A percentile compares a stretch with the other conserved stretches of the same genome.
Conservation (phyloP, 1,284 basidiomycete genomes). For the Ustilago bromivora region DNA sequence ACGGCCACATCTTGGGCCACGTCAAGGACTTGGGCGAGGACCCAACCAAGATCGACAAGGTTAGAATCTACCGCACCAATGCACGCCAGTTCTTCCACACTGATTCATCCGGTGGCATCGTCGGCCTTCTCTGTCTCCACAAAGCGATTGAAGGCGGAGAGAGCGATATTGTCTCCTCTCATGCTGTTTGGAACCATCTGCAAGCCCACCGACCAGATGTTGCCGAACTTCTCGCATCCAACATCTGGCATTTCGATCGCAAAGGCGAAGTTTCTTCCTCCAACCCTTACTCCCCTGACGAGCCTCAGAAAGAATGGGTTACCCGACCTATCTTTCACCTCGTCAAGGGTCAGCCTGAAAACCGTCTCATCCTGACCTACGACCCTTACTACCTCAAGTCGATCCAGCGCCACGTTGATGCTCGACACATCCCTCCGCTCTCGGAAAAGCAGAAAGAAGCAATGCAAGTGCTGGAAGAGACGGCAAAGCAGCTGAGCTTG, state of each 20-base stretch:
- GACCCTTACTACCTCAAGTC: slow-evolving; percentile 67
- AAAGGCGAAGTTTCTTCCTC: slow-evolving; percentile 57
- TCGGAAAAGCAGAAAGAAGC: slow-evolving; percentile 69
- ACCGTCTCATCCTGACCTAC: slow-evolving; percentile 55
- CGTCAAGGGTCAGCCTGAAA: slow-evolving; percentile 36
- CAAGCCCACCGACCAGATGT: slow-evolving; percentile 71
- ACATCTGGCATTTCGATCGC: slow-evolving; percentile 65
- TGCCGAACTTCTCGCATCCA: slow-evolving; percentile 67
- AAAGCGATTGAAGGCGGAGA: slow-evolving; percentile 72
- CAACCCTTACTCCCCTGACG: not conserved
- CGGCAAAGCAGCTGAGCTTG: slow-evolving; percentile 69
- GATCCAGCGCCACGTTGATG: slow-evolving; percentile 65
- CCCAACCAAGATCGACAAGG: slow-evolving; percentile 71
- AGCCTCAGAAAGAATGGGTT: slow-evolving; percentile 45
- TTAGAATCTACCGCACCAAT: slow-evolving; percentile 71
- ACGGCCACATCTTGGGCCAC: slow-evolving; percentile 71
- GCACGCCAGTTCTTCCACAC: slow-evolving; percentile 71
- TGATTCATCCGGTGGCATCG: slow-evolving; percentile 66
- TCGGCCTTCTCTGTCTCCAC: slow-evolving; percentile 72
- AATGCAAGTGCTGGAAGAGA: slow-evolving; percentile 71
- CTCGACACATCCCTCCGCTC: slow-evolving; percentile 70
- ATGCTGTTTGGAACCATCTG: slow-evolving; percentile 71
- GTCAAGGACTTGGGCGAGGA: slow-evolving; percentile 72
- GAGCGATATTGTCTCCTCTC: slow-evolving; percentile 71
- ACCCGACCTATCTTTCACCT: slow-evolving; percentile 54